Evolutionary conservation across 352 stramenopile genomes (phyloP), one percentile per base, ranked within the genome.

Genomic region (Globisporangium polare): DNA sequence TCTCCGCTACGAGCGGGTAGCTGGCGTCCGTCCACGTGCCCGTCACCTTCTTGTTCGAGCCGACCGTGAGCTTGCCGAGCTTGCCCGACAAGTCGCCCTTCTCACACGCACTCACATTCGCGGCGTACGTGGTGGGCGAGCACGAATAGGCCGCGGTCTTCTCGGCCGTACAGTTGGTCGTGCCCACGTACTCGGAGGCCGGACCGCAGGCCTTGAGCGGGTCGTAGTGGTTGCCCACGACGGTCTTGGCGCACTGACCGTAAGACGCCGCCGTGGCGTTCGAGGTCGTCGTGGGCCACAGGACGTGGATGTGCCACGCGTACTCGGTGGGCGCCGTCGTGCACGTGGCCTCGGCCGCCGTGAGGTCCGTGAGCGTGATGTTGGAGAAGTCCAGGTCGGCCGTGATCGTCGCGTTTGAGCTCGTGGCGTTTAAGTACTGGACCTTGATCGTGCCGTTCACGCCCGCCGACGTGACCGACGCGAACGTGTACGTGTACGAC

Each of bases 21-120:
- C 78, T 27, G 15, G 67, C 26, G 58, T 92, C 79, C 15, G 62
- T 72, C 67, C 67, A 91, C 27, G 71, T 60, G 1, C 59, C 64
- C 0, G 22, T 56, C 9, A 78, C 68, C 2, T 62, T 71, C 18
- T 53, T 50, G 37, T 37, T 63, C 43, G 26, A 65, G 60, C 2
- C 73, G 37, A n/a, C 67, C 65, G 8, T 85, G 63, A 84, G 43
- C 18, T 60, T 56, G 1, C 75, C 71, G 12, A 78, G 47, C 55
- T 84, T 81, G 50, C 75, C 75, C 0, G 71, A 76, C 29, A 84
- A 49, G 47, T 82, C 73, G 18, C 75, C 75, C 51, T 75, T 70
- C 53, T 81, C 73, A 35, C 75, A 82, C 26, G 42, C 62, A 1
- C 39, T 27, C 17, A 61, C 59, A 35, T 80, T 42, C 20, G 37